phyloP scores from a whole-genome alignment of 257 asterid genomes.

The Solanum gandarillasii region DNA sequence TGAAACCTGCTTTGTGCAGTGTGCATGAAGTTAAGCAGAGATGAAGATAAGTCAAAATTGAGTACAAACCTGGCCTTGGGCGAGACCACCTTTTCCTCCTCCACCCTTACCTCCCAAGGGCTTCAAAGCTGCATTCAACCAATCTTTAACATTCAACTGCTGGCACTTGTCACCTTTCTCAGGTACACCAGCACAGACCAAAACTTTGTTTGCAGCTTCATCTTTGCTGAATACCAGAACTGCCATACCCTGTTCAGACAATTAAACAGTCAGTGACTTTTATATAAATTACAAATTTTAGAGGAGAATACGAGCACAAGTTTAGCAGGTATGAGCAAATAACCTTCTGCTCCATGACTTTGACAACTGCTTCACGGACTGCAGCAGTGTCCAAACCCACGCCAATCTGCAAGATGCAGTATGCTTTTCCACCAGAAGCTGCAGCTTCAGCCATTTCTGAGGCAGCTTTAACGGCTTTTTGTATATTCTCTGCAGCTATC shows the following conservation, averaged over 20 bases:
- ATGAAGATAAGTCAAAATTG: neutral
- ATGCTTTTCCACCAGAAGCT: constrained; percentile 57
- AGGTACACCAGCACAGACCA: constrained; percentile 98
- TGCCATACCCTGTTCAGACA: constrained; percentile 60
- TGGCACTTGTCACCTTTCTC: constrained; percentile 49
- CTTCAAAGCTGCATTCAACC: constrained; percentile 70
- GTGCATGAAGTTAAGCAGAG: neutral
- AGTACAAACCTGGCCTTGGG: constrained; percentile 82
- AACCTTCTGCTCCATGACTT: constrained; percentile 90
- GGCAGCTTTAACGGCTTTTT: constrained; percentile 61
- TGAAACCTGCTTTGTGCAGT: neutral
- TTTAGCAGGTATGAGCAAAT: neutral
- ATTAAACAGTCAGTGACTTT: neutral
- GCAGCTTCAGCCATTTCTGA: constrained; percentile 66
- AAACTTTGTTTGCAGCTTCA: constrained; percentile 60
- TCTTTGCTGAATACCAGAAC: constrained; percentile 74
- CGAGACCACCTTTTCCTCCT: constrained; percentile 93
- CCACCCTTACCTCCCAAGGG: constrained; percentile 91
- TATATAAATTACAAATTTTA: neutral
- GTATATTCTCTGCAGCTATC: constrained; percentile 74
- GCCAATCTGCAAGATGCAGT: constrained; percentile 56
- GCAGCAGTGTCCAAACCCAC: constrained; percentile 93
- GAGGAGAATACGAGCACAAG: neutral
- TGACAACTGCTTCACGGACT: constrained; percentile 94
- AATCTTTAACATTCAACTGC: constrained; percentile 56